Evolutionary conservation across 805 yeast genomes (phyloP).

Genomic region (Tetrapisispora taiwanensis): DNA sequence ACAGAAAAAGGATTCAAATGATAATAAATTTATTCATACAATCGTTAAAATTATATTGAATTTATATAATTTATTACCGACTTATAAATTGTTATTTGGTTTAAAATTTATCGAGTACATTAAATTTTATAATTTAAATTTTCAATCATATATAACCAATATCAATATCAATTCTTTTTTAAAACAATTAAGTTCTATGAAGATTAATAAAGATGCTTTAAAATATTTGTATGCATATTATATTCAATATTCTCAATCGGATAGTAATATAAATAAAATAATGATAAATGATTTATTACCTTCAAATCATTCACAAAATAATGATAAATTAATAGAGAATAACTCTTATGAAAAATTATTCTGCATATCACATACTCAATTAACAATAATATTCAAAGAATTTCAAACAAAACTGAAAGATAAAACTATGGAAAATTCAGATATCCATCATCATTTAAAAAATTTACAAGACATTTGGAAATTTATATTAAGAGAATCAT

Average conservation of each 20-base stretch:
- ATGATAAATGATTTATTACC: constrained; percentile 12
- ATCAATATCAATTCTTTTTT: constrained; percentile 10
- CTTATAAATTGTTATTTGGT: constrained; percentile 19
- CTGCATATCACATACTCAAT: constrained; percentile 1
- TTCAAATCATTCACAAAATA: neutral
- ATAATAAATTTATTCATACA: constrained; percentile 10
- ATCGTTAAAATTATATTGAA: constrained; percentile 20
- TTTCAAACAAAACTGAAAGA: neutral
- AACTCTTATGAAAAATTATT: neutral
- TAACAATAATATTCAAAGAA: neutral
- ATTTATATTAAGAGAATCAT: constrained; percentile 5
- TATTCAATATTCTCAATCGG: constrained; percentile 11
- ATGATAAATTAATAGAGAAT: neutral
- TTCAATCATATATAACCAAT: constrained; percentile 18
- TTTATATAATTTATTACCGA: constrained; percentile 15
- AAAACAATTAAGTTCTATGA: constrained; percentile 8
- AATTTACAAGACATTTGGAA: constrained; percentile 8
- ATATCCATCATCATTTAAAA: neutral
- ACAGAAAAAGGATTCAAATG: neutral
- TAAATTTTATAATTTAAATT: constrained; percentile 15
- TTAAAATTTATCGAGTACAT: constrained; percentile 25
- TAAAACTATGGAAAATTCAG: neutral
- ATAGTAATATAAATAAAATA: constrained; percentile 11
- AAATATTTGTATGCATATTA: constrained; percentile 11
- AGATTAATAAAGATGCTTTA: neutral